Evolutionary conservation across 257 asterid species (phyloP).

Genomic region (Primulina tabacum): DNA sequence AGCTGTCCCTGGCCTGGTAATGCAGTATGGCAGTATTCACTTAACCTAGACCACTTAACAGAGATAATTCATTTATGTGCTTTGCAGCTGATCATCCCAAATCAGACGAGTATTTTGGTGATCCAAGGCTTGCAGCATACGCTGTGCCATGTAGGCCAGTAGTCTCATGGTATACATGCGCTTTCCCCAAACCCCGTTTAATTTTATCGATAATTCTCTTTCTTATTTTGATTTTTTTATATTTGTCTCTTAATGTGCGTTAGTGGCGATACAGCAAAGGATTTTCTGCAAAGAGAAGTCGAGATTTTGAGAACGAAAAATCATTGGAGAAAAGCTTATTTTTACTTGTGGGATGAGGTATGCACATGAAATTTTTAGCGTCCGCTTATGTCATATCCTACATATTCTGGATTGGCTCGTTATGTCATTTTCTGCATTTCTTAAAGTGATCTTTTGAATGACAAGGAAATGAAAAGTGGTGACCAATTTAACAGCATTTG

Average conservation of each 20-base stretch:
- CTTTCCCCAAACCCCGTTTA: constrained; percentile 23
- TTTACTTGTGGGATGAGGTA: constrained; percentile 99
- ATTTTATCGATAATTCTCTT: constrained; percentile 19
- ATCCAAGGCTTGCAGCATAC: constrained; percentile 97
- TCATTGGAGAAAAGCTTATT: constrained; percentile 97
- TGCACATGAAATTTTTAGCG: constrained; percentile 28
- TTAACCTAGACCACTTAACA: background rate
- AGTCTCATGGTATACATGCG: constrained; percentile 51
- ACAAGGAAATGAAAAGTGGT: no score
- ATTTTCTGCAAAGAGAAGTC: constrained; percentile 77
- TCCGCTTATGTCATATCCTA: constrained; percentile 14
- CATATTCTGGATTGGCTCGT: constrained; percentile 19
- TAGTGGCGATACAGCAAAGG: constrained; percentile 74
- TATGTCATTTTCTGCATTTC: background rate
- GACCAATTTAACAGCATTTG: background rate
- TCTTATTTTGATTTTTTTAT: constrained; percentile 32
- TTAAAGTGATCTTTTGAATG: no score
- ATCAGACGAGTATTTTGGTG: constrained; percentile 87
- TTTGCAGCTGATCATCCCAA: constrained; percentile 94
- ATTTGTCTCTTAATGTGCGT: constrained; percentile 44
- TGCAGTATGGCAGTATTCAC: constrained; percentile 9
- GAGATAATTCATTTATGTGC: constrained; percentile 6
- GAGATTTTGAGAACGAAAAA: constrained; percentile 73
- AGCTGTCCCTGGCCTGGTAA: constrained; percentile 99
- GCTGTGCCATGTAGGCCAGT: constrained; percentile 91